phyloP scores from a whole-genome alignment of 257 asterid species.

The Ophiorrhiza pumila region DNA sequence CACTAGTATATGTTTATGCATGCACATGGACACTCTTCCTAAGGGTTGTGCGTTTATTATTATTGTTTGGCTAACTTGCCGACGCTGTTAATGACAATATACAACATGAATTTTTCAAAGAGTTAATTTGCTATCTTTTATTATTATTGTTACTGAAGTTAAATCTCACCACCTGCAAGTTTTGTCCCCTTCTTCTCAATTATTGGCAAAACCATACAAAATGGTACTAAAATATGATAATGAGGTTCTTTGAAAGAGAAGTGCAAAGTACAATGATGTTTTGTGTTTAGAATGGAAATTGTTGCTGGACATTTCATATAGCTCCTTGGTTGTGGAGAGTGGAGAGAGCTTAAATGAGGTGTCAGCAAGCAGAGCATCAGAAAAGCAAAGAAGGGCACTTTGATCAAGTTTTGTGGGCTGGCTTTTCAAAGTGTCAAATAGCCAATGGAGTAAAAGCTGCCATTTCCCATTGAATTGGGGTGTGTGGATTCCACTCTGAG shows the following conservation, averaged over 20 bases:
- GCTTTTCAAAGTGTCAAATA: constrained; percentile 2
- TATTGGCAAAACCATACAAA: background rate
- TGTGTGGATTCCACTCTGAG: constrained; percentile 8
- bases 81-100: no score
- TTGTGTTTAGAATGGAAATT: no score
- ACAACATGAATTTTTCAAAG: background rate
- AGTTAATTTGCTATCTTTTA: no score
- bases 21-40: constrained; percentile 7
- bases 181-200: background rate
- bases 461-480: background rate
- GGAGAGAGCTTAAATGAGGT: constrained; percentile 14
- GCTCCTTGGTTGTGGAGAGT: background rate
- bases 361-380: constrained; percentile 2
- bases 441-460: constrained; percentile 7
- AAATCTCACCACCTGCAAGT: no score
- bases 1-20: background rate
- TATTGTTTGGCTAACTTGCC: background rate
- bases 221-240: no score
- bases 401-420: constrained; percentile 9
- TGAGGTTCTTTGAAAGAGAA: background rate
- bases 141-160: no score
- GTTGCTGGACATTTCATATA: no score
- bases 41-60: background rate
- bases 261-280: no score
- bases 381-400: no score